Evolutionary conservation across 306 rosid species (phyloP).

Genomic region (Lupinus albus): DNA sequence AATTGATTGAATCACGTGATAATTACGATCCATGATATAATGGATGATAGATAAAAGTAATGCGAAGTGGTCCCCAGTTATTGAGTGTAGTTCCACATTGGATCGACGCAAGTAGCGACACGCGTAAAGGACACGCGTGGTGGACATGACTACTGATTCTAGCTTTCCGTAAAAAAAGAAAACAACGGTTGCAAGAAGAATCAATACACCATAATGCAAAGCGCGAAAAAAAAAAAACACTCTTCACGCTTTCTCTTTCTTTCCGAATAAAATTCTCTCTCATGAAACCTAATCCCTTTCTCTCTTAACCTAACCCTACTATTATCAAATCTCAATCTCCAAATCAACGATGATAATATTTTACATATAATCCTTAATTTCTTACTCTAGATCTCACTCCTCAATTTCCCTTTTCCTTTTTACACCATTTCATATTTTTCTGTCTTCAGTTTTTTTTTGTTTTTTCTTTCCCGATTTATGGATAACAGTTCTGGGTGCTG

Average conservation of each 20-base stretch:
- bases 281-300: neutral
- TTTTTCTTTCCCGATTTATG: conserved; percentile 32
- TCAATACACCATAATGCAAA: neutral
- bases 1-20: conserved; percentile 22
- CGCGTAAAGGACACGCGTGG: conserved; percentile 49
- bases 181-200: conserved; percentile 31
- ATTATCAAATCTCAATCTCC: conserved; percentile 6
- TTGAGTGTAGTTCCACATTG: neutral
- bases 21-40: conserved; percentile 26
- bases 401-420: neutral
- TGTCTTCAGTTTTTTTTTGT: neutral
- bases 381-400: neutral
- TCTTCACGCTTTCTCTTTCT: conserved; percentile 5
- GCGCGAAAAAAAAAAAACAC: neutral
- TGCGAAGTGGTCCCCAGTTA: conserved; percentile 36
- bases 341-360: conserved; percentile 2
- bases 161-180: too few species aligned
- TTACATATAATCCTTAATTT: neutral
- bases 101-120: neutral
- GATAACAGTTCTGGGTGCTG: conserved; percentile 34
- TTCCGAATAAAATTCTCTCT: too few species aligned
- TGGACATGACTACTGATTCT: neutral
- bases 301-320: conserved; percentile 33
- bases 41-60: conserved; percentile 37
- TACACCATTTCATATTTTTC: neutral